phyloP scores from a whole-genome alignment of 345 rosid species.

The Populus davidiana region DNA sequence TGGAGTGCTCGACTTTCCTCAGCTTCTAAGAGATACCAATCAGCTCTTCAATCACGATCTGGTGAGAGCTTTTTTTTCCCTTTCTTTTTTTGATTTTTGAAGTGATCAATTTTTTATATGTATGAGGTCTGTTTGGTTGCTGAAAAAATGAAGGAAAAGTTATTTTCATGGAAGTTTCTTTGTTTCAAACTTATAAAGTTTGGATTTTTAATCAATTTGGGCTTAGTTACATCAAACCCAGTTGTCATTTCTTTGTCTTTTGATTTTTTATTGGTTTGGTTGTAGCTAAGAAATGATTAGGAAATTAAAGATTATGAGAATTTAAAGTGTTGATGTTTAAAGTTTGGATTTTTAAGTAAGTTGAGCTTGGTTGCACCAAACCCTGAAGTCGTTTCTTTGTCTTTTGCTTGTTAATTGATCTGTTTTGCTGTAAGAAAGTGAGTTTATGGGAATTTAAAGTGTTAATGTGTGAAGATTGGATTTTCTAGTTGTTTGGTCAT shows the following conservation, averaged over 20 bases:
- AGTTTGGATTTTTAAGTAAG: neutral
- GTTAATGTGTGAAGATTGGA: neutral
- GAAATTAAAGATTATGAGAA: neutral
- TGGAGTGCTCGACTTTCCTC: constrained; percentile 83
- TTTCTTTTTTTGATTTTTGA: neutral
- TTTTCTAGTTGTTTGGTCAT: neutral
- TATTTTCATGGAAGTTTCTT: neutral
- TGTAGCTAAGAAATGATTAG: constrained; percentile 3
- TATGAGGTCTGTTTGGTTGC: neutral
- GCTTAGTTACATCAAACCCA: neutral
- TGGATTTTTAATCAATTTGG: neutral
- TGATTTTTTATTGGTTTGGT: neutral
- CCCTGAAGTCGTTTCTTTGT: neutral
- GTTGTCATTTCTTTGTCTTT: constrained; percentile 3
- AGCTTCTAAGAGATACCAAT: constrained; percentile 74
- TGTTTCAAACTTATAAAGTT: neutral
- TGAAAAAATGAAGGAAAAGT: neutral
- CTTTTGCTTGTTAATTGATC: neutral
- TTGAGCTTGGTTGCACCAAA: neutral
- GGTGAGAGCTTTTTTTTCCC: constrained; percentile 47
- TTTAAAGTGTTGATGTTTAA: neutral
- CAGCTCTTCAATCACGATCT: constrained; percentile 83
- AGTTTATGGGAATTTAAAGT: neutral
- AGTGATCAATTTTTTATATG: neutral
- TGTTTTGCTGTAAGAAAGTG: neutral